These are phyloP conservation scores for Alternaria ethzedia DNA, from an alignment of 2,329 filamentous ascomycete species.

Conservation along the genomic window DNA sequence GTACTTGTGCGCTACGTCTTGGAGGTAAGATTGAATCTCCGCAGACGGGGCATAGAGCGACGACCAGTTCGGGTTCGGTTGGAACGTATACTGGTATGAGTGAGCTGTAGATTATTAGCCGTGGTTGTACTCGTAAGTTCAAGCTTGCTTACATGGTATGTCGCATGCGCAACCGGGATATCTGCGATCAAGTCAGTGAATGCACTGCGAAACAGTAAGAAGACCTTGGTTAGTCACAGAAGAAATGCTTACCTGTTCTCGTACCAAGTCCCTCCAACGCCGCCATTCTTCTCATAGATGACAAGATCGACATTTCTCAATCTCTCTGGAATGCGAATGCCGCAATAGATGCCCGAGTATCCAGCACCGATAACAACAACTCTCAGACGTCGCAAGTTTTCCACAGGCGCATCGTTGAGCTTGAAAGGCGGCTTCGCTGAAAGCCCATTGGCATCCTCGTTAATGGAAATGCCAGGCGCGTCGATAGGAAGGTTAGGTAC, in stretches of 20 bases:
- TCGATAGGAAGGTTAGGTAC: slow-evolving; percentile 37
- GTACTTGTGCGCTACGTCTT: slow-evolving; percentile 43
- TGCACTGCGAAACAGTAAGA: not conserved
- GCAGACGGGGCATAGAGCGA: slow-evolving; percentile 48
- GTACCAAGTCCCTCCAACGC: slow-evolving; percentile 50
- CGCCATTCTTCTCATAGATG: slow-evolving; percentile 54
- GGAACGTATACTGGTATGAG: slow-evolving; percentile 54
- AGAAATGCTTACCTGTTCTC: slow-evolving; percentile 40
- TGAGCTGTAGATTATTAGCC: slow-evolving; percentile 36
- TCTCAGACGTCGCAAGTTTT: slow-evolving; percentile 51
- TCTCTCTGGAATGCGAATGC: slow-evolving; percentile 53
- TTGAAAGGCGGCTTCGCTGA: slow-evolving; percentile 23
- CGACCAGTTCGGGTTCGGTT: slow-evolving; percentile 52
- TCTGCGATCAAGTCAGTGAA: slow-evolving; percentile 19
- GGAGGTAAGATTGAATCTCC: slow-evolving; percentile 50
- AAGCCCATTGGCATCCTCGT: slow-evolving; percentile 14
- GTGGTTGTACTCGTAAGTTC: not conserved
- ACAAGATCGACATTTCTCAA: slow-evolving; percentile 49
- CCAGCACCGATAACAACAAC: slow-evolving; percentile 55
- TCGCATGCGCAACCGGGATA: slow-evolving; percentile 55
- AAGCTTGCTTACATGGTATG: slow-evolving; percentile 35
- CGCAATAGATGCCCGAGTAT: slow-evolving; percentile 53
- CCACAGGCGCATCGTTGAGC: slow-evolving; percentile 49
- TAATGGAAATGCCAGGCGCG: slow-evolving; percentile 14
- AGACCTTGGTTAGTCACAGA: not conserved